Conservation (phyloP, 1,284 basidiomycete genomes). For the Apiotrichum domesticum region DNA sequence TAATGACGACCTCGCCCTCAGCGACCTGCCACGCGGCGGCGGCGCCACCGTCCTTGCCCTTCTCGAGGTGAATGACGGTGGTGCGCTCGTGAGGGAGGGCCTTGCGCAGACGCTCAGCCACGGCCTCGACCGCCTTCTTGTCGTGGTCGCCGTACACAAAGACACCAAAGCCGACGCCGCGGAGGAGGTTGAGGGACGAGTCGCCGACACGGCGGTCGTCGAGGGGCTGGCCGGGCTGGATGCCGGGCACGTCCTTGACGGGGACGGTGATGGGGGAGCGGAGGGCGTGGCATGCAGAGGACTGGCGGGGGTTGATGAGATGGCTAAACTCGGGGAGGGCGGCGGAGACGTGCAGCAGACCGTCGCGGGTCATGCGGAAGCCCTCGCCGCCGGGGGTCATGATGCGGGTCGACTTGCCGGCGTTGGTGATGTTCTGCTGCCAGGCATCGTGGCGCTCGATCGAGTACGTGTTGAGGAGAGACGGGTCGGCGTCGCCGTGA, state of each 20-base stretch:
- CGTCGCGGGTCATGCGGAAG: slow-evolving; percentile 16
- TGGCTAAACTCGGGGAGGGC: slow-evolving; percentile 17
- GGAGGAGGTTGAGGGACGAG: slow-evolving; percentile 6
- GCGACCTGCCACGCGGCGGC: slow-evolving; percentile 4
- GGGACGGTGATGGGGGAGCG: slow-evolving; percentile 13
- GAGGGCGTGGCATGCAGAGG: slow-evolving; percentile 14
- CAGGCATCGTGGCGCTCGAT: slow-evolving; percentile 17
- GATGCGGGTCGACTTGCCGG: slow-evolving; percentile 15
- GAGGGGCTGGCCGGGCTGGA: slow-evolving; percentile 13
- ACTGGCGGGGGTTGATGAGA: slow-evolving; percentile 20
- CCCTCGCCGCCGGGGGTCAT: slow-evolving; percentile 19
- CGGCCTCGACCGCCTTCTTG: neutral
- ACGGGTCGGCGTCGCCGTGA: slow-evolving; percentile 8
- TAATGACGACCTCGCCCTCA: slow-evolving; percentile 11
- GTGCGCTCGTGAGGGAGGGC: slow-evolving; percentile 12
- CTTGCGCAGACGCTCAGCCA: slow-evolving; percentile 1
- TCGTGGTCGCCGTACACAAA: slow-evolving; percentile 6
- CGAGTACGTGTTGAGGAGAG: slow-evolving; percentile 15
- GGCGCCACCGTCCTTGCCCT: slow-evolving; percentile 7
- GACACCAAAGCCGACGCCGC: slow-evolving; percentile 14
- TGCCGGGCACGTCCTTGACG: neutral
- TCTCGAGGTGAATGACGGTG: slow-evolving; percentile 3
- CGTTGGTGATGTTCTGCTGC: slow-evolving; percentile 18
- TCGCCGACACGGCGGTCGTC: slow-evolving; percentile 13
- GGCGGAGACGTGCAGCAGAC: slow-evolving; percentile 11